These are phyloP conservation scores for Blepharisma japonicum DNA, from an alignment of 73 alveolate genomes.

Conservation along the genomic window DNA sequence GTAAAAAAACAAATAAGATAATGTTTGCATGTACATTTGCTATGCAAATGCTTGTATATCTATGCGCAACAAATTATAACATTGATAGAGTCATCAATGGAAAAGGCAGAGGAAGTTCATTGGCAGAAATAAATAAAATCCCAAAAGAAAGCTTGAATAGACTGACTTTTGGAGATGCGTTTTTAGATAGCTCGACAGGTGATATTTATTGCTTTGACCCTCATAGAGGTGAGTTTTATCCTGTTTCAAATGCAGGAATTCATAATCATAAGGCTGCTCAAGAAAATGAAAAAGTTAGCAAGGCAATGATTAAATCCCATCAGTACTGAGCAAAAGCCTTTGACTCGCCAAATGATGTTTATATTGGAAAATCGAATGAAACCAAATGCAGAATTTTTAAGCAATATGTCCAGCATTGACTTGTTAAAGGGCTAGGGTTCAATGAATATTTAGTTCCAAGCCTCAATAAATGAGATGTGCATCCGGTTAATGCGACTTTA, in stretches of 20 bases:
- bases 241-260: slow-evolving; percentile 83
- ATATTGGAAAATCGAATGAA: slow-evolving; percentile 56
- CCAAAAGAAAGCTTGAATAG: slow-evolving; percentile 35
- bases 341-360: slow-evolving; percentile 41
- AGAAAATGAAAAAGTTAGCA: slow-evolving; percentile 24
- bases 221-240: slow-evolving; percentile 67
- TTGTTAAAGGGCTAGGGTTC: slow-evolving; percentile 52
- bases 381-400: slow-evolving; percentile 56
- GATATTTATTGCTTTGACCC: slow-evolving; percentile 69
- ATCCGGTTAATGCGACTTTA: slow-evolving; percentile 70
- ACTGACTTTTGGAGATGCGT: slow-evolving; percentile 54
- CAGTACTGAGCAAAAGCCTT: slow-evolving; percentile 5
- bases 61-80: slow-evolving; percentile 67
- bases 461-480: slow-evolving; percentile 85
- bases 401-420: slow-evolving; percentile 71
- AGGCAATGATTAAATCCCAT: slow-evolving; percentile 31
- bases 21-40: slow-evolving; percentile 81
- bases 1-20: slow-evolving; percentile 75
- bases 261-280: slow-evolving; percentile 66
- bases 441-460: slow-evolving; percentile 66
- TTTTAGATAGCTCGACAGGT: slow-evolving; percentile 84
- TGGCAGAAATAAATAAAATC: slow-evolving; percentile 51
- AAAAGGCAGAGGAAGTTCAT: slow-evolving; percentile 63
- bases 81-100: slow-evolving; percentile 75
- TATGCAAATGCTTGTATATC: slow-evolving; percentile 70